Evolutionary conservation across 345 rosid species (phyloP).

Genomic region (Dipteronia dyeriana): DNA sequence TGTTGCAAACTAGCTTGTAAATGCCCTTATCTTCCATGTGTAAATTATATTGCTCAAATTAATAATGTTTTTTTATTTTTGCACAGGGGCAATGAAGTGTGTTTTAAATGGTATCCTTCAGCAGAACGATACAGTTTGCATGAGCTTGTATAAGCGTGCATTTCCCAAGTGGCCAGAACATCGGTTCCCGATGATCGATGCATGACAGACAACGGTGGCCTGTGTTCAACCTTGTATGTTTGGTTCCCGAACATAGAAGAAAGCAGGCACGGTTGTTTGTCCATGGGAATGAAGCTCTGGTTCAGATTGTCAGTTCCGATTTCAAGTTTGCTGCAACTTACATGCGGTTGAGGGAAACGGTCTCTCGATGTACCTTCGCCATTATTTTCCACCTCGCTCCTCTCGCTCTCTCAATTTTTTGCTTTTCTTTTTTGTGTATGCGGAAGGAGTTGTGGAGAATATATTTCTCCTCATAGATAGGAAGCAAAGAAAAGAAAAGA

Average conservation of each 20-base stretch:
- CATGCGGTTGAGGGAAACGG: constrained; percentile 10
- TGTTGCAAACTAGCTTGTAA: neutral
- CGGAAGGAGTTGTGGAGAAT: neutral
- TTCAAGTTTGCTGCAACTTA: constrained; percentile 21
- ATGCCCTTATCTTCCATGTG: neutral
- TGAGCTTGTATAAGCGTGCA: constrained; percentile 86
- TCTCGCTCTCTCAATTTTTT: neutral
- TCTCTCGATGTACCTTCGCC: neutral
- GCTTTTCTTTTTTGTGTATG: neutral
- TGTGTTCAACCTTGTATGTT: constrained; percentile 8
- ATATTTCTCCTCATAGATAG: neutral
- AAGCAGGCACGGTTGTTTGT: constrained; percentile 8
- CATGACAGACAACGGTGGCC: constrained; percentile 31
- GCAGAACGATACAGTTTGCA: constrained; percentile 86
- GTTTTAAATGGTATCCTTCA: constrained; percentile 81
- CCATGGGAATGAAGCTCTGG: constrained; percentile 78
- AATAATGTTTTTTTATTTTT: neutral
- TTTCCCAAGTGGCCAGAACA: constrained; percentile 91
- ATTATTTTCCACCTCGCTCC: neutral
- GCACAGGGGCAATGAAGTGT: constrained; percentile 86
- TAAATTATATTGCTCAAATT: constrained; percentile 4
- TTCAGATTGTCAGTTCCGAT: constrained; percentile 51
- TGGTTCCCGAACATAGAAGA: constrained; percentile 19
- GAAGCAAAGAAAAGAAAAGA: neutral
- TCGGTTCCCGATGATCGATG: constrained; percentile 54